These are phyloP conservation scores for Brassica rapa DNA, from an alignment of 345 rosid genomes.

Conservation along the genomic window DNA sequence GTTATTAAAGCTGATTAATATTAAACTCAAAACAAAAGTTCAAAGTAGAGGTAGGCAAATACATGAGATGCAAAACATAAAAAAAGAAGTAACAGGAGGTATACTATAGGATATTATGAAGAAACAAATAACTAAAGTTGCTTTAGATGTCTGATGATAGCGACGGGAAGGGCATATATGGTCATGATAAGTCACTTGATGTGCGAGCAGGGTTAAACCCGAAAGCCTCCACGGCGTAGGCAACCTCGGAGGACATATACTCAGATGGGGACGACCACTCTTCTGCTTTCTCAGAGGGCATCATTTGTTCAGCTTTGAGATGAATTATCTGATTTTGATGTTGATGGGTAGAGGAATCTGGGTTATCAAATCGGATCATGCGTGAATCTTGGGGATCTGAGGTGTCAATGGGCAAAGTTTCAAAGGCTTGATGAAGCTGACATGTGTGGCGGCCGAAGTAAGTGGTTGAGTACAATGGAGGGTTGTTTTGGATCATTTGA, in stretches of 20 bases:
- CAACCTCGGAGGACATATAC: slow-evolving; percentile 38
- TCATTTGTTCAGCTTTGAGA: slow-evolving; percentile 16
- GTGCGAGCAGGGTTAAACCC: slow-evolving; percentile 31
- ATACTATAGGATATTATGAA: not conserved
- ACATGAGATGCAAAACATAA: slow-evolving; percentile 15
- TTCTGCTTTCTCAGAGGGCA: slow-evolving; percentile 3
- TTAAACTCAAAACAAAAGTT: slow-evolving; percentile 20
- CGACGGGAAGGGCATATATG: not conserved
- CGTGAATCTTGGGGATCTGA: slow-evolving; percentile 26
- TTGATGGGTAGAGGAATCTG: slow-evolving; percentile 6
- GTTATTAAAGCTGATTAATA: not conserved
- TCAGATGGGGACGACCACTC: slow-evolving; percentile 22
- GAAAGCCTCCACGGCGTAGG: slow-evolving; percentile 34
- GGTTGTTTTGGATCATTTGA: slow-evolving; percentile 43
- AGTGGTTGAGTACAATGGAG: slow-evolving; percentile 48
- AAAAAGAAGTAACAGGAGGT: not conserved
- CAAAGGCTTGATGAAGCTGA: slow-evolving; percentile 36
- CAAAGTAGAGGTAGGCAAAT: slow-evolving; percentile 6
- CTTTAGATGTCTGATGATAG: slow-evolving; percentile 15
- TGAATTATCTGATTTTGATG: slow-evolving; percentile 1
- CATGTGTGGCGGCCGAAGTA: slow-evolving; percentile 56
- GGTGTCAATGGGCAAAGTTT: slow-evolving; percentile 12
- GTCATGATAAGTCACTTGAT: slow-evolving; percentile 40
- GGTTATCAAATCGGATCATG: slow-evolving; percentile 40
- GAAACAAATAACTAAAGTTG: slow-evolving; percentile 6